These are phyloP conservation scores for Irpex sp. DNA, from an alignment of 1,284 basidiomycete species.

Conservation along the genomic window DNA sequence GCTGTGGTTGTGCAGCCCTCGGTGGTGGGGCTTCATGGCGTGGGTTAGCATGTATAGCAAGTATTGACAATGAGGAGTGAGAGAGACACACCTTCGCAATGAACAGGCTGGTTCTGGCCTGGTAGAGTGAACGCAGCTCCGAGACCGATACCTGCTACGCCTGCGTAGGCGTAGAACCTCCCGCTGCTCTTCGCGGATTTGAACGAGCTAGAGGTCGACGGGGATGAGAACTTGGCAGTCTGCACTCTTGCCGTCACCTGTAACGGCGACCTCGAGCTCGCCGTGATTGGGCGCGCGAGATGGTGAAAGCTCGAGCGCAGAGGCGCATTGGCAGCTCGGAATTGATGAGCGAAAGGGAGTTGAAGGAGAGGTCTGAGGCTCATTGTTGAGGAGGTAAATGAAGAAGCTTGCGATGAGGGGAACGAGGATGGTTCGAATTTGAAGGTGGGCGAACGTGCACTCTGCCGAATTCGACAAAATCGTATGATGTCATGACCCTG, in stretches of 20 bases:
- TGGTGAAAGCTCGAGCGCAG: neutral
- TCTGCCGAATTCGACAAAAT: neutral
- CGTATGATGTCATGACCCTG: neutral
- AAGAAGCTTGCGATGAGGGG: neutral
- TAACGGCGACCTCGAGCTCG: neutral
- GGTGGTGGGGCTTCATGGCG: neutral
- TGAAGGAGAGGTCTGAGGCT: neutral
- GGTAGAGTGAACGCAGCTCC: slow-evolving; percentile 19
- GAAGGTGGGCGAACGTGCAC: neutral
- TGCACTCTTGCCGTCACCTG: neutral
- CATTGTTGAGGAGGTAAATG: neutral
- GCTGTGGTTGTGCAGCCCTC: slow-evolving; percentile 7
- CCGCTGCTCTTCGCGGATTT: neutral
- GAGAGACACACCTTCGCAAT: slow-evolving; percentile 29
- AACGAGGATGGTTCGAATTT: neutral
- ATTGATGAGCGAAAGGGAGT: neutral
- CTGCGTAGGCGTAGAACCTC: slow-evolving; percentile 12
- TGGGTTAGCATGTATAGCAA: neutral
- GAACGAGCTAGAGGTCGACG: neutral
- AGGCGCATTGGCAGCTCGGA: neutral
- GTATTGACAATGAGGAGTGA: neutral
- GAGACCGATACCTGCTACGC: slow-evolving; percentile 21
- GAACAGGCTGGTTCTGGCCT: slow-evolving; percentile 15
- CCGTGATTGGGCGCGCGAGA: neutral
- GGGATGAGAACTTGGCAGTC: neutral